A percentile compares a stretch with the other conserved stretches of the same genome.
Conservation (phyloP, 768 basidiomycete species). For the Crucibulum laeve region DNA sequence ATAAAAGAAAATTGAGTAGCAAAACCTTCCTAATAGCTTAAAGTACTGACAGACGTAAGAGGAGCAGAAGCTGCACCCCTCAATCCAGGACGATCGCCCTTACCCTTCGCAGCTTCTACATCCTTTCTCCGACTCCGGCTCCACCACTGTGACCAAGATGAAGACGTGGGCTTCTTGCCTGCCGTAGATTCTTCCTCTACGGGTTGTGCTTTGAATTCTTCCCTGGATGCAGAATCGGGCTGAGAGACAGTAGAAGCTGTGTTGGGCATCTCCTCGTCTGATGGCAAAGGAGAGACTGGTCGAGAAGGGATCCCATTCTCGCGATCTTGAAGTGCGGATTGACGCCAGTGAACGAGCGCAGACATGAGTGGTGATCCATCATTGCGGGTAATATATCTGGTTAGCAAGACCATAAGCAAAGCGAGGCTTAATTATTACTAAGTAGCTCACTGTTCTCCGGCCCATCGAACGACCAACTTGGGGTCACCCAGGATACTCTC, state of each 20-base stretch:
- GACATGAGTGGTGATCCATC: constrained; percentile 75
- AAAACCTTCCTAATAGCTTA: constrained; percentile 2
- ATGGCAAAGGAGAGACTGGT: constrained; percentile 28
- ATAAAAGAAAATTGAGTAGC: not conserved
- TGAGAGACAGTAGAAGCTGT: constrained; percentile 16
- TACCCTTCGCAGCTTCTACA: constrained; percentile 9
- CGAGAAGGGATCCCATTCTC: constrained; percentile 22
- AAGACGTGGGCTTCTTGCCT: constrained; percentile 41
- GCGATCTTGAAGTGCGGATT: constrained; percentile 28
- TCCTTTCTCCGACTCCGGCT: constrained; percentile 48
- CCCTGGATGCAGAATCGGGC: constrained; percentile 3
- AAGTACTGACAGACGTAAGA: constrained; percentile 10
- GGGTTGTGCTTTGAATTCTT: not conserved
- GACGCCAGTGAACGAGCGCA: constrained; percentile 69
- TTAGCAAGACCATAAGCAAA: not conserved
- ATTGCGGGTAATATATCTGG: constrained; percentile 71
- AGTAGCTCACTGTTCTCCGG: constrained; percentile 52
- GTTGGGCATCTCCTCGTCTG: constrained; percentile 21
- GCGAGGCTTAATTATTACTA: not conserved
- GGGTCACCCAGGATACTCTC: constrained; percentile 56
- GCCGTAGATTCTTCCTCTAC: constrained; percentile 10
- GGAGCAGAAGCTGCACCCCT: constrained; percentile 24
- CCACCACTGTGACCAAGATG: constrained; percentile 88
- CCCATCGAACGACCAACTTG: constrained; percentile 72
- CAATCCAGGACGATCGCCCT: constrained; percentile 15